Percentiles rank a stretch among this genome's conserved stretches.
Conservation (phyloP, 2,329 filamentous ascomycete species). For the Thermothelomyces thermophilus region DNA sequence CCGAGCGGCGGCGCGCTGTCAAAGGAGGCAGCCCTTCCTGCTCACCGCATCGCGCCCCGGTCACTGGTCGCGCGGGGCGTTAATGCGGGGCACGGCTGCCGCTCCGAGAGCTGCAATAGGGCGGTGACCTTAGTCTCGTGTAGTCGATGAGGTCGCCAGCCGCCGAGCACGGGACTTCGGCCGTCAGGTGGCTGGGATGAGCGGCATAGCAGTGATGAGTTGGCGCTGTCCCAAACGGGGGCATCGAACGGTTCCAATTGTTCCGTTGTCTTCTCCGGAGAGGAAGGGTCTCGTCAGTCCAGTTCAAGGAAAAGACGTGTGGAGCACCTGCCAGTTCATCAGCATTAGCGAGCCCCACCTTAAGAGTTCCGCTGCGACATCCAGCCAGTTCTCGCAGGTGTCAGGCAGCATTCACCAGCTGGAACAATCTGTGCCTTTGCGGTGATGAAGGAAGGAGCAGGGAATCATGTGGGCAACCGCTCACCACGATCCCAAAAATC, state of each 20-base stretch:
- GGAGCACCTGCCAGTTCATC: constrained; percentile 12
- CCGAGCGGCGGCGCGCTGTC: background rate
- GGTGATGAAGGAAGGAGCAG: background rate
- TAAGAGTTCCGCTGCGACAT: background rate
- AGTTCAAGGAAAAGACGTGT: background rate
- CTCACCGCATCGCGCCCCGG: constrained; percentile 12
- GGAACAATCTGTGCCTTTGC: background rate
- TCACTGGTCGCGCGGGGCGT: constrained; percentile 1
- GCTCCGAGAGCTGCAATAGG: constrained; percentile 3
- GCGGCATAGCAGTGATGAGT: constrained; percentile 2
- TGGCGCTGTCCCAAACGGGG: background rate
- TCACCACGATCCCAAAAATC: too few relatives aligned
- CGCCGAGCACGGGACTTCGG: background rate
- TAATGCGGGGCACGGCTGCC: background rate
- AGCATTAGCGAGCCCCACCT: constrained; percentile 16
- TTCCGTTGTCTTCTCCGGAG: background rate
- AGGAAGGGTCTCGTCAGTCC: too few relatives aligned
- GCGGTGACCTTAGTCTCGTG: background rate
- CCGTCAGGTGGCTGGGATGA: constrained; percentile 8
- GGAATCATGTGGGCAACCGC: too few relatives aligned
- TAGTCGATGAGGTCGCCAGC: constrained; percentile 4
- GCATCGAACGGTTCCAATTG: background rate
- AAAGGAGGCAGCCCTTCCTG: constrained; percentile 7
- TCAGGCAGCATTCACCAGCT: background rate
- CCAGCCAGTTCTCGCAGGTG: too few relatives aligned